These are phyloP conservation scores for Saccharomyces kudriavzevii DNA, from an alignment of 805 yeast species.

Conservation along the genomic window DNA sequence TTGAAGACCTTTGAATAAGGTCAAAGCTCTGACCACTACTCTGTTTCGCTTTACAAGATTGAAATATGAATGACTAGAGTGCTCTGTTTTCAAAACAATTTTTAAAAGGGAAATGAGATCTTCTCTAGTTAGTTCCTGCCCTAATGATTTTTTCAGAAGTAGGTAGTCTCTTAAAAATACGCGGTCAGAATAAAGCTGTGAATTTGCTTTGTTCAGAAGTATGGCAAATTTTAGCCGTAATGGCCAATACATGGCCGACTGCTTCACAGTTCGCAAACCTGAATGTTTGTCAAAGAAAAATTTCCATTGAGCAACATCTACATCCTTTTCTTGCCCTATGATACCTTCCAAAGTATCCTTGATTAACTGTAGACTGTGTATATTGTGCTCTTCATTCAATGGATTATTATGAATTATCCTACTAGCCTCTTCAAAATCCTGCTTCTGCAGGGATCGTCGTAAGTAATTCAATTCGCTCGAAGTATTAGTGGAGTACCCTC, in stretches of 20 bases:
- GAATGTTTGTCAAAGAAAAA: conserved; percentile 13
- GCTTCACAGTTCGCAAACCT: conserved; percentile 5
- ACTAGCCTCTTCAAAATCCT: conserved; percentile 11
- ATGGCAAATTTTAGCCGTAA: conserved; percentile 13
- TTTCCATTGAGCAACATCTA: conserved; percentile 10
- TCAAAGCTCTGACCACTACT: conserved; percentile 7
- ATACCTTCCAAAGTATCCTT: background rate
- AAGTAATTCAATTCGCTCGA: background rate
- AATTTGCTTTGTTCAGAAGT: conserved; percentile 11
- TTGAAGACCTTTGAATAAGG: conserved; percentile 7
- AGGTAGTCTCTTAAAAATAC: conserved; percentile 16
- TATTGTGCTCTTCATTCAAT: background rate
- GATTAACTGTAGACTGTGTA: background rate
- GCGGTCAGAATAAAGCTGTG: conserved; percentile 4
- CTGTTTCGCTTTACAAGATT: conserved; percentile 10
- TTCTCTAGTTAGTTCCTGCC: conserved; percentile 8
- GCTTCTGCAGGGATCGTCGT: background rate
- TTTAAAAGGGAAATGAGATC: conserved; percentile 18
- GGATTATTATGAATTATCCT: background rate
- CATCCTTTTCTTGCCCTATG: background rate
- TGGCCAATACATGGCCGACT: conserved; percentile 15
- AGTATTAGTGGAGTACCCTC: conserved; percentile 19
- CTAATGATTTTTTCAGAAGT: conserved; percentile 12
- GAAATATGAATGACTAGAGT: conserved; percentile 8
- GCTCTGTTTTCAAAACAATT: conserved; percentile 5